phyloP scores from a whole-genome alignment of 768 basidiomycete genomes.

The Leccinum rimulosum region DNA sequence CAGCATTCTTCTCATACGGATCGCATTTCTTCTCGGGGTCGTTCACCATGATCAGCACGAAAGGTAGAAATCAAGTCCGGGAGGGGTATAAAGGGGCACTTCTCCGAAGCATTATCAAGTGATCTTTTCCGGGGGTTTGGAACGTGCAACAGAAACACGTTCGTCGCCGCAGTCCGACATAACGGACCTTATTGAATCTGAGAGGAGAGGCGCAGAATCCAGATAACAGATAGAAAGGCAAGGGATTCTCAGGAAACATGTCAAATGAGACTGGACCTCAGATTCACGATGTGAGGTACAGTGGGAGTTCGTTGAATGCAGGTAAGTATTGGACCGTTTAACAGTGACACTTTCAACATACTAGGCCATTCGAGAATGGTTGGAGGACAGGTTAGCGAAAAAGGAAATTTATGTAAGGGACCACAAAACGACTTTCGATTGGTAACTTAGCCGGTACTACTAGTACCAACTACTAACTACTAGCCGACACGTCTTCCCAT shows the following conservation, averaged over 20 bases:
- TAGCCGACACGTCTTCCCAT: no score
- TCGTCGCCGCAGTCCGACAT: neutral
- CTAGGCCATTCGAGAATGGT: no score
- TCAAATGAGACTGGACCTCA: neutral
- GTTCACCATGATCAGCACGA: slow-evolving; percentile 11
- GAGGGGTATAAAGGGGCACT: neutral
- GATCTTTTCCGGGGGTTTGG: neutral
- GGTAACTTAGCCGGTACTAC: no score
- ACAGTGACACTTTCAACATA: neutral
- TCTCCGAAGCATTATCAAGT: neutral
- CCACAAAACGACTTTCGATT: no score
- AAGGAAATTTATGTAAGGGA: no score
- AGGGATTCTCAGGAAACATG: neutral
- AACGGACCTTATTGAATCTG: neutral
- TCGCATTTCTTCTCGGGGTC: slow-evolving; percentile 14
- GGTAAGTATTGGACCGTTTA: neutral
- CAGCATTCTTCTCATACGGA: slow-evolving; percentile 1
- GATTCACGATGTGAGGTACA: neutral
- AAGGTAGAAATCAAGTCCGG: neutral
- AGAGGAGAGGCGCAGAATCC: neutral
- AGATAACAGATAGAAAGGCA: neutral
- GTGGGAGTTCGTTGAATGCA: neutral
- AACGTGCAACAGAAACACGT: neutral
- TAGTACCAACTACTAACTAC: no score
- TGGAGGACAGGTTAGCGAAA: no score